These are phyloP conservation scores for Penicillium psychrofluorescens DNA, from an alignment of 495 filamentous ascomycete genomes.

Conservation along the genomic window DNA sequence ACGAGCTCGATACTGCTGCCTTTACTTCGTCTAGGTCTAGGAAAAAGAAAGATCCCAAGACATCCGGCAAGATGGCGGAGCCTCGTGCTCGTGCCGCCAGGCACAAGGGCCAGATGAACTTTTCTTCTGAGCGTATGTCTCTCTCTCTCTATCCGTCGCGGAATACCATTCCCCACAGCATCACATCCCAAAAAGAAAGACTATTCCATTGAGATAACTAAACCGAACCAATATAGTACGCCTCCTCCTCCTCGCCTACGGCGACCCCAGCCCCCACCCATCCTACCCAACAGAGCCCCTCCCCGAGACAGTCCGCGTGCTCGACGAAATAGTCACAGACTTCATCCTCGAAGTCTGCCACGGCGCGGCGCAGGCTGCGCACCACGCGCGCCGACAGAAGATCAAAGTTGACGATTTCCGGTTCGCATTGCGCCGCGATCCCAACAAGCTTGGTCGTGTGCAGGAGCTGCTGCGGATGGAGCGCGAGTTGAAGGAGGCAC, in stretches of 20 bases:
- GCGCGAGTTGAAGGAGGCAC: slow-evolving; percentile 66
- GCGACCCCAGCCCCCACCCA: slow-evolving; percentile 52
- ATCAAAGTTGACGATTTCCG: slow-evolving; percentile 98
- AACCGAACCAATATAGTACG: slow-evolving; percentile 44
- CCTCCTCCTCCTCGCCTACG: slow-evolving; percentile 78
- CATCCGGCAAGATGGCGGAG: slow-evolving; percentile 44
- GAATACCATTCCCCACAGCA: too few species aligned
- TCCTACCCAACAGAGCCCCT: slow-evolving; percentile 51
- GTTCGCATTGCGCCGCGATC: slow-evolving; percentile 80
- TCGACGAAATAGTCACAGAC: slow-evolving; percentile 93
- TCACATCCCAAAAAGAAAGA: too few species aligned
- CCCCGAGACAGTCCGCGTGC: slow-evolving; percentile 71
- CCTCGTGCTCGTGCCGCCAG: slow-evolving; percentile 70
- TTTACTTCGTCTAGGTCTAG: neutral
- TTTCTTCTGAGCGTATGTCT: slow-evolving; percentile 67
- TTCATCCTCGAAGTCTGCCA: slow-evolving; percentile 85
- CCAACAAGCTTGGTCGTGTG: slow-evolving; percentile 79
- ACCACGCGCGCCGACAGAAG: slow-evolving; percentile 79
- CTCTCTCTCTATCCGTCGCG: neutral
- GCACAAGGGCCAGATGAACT: slow-evolving; percentile 86
- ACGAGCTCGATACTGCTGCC: neutral
- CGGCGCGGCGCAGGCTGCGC: slow-evolving; percentile 73
- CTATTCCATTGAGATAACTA: too few species aligned
- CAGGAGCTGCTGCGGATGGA: slow-evolving; percentile 80
- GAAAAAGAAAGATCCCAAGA: slow-evolving; percentile 4